Percentiles rank a stretch among this genome's conserved stretches.
phyloP scores from a whole-genome alignment of 83 land plant species.

The Thuja plicata region DNA sequence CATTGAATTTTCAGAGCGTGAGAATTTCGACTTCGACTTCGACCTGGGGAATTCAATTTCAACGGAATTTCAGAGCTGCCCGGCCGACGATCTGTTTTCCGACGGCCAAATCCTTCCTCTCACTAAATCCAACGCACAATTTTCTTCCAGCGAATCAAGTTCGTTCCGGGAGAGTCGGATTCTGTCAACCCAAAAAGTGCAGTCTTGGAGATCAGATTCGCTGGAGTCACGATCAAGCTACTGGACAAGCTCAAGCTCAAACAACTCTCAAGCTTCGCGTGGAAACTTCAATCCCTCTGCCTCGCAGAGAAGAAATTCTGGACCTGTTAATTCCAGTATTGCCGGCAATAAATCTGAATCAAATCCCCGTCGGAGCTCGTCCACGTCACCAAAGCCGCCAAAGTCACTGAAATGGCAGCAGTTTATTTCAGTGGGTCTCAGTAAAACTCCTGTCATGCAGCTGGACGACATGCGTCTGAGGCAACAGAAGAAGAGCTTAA shows the following conservation, averaged over 20 bases:
- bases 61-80: neutral
- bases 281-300: neutral
- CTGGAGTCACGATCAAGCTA: neutral
- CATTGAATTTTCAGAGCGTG: neutral
- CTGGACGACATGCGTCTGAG: conserved; percentile 14
- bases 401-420: conserved; percentile 12
- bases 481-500: neutral
- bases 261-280: neutral
- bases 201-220: neutral
- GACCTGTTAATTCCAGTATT: neutral
- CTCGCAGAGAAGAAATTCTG: neutral
- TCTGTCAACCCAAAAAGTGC: neutral
- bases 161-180: neutral
- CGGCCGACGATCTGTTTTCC: conserved; percentile 4
- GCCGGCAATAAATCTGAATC: neutral
- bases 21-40: neutral
- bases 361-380: neutral
- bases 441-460: neutral
- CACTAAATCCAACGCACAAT: neutral
- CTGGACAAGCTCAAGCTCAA: neutral
- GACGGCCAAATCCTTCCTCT: conserved; percentile 2
- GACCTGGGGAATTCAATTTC: neutral
- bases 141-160: neutral
- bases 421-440: neutral
- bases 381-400: neutral